Evolutionary conservation across 768 basidiomycete species (phyloP), one percentile per base, ranked within the genome.

Genomic region (Lentinula sp.): DNA sequence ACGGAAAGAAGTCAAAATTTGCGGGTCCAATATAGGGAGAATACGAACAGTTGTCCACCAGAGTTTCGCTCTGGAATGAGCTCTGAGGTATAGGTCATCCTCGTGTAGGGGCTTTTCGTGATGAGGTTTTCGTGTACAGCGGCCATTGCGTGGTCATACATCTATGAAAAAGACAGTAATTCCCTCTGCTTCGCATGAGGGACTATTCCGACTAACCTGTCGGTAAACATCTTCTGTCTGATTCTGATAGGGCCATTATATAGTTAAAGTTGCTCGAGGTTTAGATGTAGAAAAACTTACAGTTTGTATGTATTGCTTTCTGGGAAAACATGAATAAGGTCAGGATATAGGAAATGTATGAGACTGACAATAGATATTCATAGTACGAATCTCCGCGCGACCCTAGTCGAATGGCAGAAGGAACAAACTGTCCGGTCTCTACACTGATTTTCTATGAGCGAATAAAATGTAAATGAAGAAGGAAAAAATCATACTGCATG

Each of bases 321-420:
- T 83, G 6, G 23, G 35, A n/a, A 35, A 63, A n/a, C 64, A 35
- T 56, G 54, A 36, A 18, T 2, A 33, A 57, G 23, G 7, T 4
- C 54, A 18, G 7, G 20, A 42, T 7, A 35, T 20, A 18, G 41
- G n/a, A 35, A 49, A 48, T 37, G 36, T 28, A 10, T n/a, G 6
- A 0, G 10, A 71, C 79, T 75, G 63, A 91, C 89, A 95, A 68
- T 15, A 94, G 73, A 69, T 95, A 94, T 71, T 96, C 95, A 69
- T 97, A 98, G 74, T 87, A 98, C 2, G 92, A 94, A 71, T 98
- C 95, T 35, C 89, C 95, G 46, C 94, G 81, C 37, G 94, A 94
- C 32, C 95, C 95, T 20, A 98, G 82, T 12, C 95, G 86, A 63
- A 98, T 90, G 16, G 89, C 83, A 12, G 90, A 86, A 28, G 83